Evolutionary conservation across 352 stramenopile species (phyloP).

Genomic region (Phytophthora niederhauseri): DNA sequence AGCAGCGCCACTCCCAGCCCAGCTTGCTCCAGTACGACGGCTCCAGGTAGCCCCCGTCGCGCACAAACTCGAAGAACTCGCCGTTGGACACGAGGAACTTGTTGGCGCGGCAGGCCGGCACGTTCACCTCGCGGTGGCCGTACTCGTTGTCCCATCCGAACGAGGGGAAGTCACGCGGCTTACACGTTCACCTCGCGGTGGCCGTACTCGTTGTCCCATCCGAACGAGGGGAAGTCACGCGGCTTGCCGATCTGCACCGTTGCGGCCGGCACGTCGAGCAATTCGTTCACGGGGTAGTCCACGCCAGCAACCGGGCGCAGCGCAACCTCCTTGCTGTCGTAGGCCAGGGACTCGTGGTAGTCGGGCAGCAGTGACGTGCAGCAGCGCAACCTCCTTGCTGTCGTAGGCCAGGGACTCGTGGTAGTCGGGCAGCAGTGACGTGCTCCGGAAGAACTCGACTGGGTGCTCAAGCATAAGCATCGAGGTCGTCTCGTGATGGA

Average conservation of each 20-base stretch:
- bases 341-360: slow-evolving; percentile 64
- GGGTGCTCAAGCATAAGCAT: slow-evolving; percentile 95
- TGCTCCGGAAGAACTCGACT: slow-evolving; percentile 88
- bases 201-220: slow-evolving; percentile 99
- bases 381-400: no score
- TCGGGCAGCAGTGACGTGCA: slow-evolving; percentile 84
- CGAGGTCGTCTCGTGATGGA: slow-evolving; percentile 98
- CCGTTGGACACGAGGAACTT: slow-evolving; percentile 96
- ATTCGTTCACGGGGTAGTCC: slow-evolving; percentile 91
- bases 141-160: slow-evolving; percentile 99
- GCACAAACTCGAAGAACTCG: slow-evolving; percentile 97
- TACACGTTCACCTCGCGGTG: slow-evolving; percentile 84
- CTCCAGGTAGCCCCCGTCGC: slow-evolving; percentile 92
- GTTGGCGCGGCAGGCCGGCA: slow-evolving; percentile 89
- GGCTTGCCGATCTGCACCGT: slow-evolving; percentile 92
- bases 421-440: slow-evolving; percentile 85
- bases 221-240: slow-evolving; percentile 92
- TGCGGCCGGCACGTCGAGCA: slow-evolving; percentile 77
- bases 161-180: slow-evolving; percentile 93
- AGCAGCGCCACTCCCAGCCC: slow-evolving; percentile 95
- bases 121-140: slow-evolving; percentile 84
- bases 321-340: slow-evolving; percentile 43
- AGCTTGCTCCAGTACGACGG: slow-evolving; percentile 91
- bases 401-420: slow-evolving; percentile 52
- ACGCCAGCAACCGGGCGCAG: slow-evolving; percentile 68